Base-by-base conservation (phyloP, 1,284 basidiomycete genomes). In the Phlebopus sp. region DNA sequence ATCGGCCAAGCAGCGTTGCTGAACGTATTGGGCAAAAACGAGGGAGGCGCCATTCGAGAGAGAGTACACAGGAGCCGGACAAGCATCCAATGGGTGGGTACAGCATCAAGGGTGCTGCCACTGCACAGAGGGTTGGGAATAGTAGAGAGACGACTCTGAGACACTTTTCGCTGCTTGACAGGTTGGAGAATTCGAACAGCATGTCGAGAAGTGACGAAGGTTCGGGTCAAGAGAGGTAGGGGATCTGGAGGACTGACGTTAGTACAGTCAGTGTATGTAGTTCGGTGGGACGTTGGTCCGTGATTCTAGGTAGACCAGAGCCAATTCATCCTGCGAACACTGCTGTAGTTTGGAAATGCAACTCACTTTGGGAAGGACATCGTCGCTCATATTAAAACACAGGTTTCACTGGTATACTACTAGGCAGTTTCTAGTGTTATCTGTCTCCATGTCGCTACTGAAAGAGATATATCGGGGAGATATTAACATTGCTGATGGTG, bases 41-140 rank as follows among this genome's bases (percentile, higher is more conserved):
- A 37, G 57, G 19, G 46, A 67, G 46, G 36, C 55, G 43, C 17
- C 0, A 6, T n/a, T 44, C 43, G 29, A 54, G 43, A 50, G 57
- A 58, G 38, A 50, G 19, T 43, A 56, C 59, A 23, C 54, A 56
- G 25, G 64, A 69, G 45, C 55, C 59, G 52, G 64, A 67, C 62
- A 62, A 61, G 51, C 58, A 56, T 51, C 66, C 67, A 8, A 60
- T 61, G 34, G 67, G 64, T 31, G 78, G 75, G 31, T 72, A 69
- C 50, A 78, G 76, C 54, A 81, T 81, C 52, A 77, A 76, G 56
- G 82, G 82, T 36, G 81, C 81, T 18, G 81, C 79, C 32, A 66
- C 35, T 32, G 60, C 51, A 44, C 51, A 49, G 49, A 59, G 52
- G 47, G 56, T 52, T 44, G 60, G 49, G 49, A 46, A 47, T 40